Percentiles rank a stretch among this genome's conserved stretches.
phyloP scores from a whole-genome alignment of 2,329 filamentous ascomycete species.

The Aspergillus niger region DNA sequence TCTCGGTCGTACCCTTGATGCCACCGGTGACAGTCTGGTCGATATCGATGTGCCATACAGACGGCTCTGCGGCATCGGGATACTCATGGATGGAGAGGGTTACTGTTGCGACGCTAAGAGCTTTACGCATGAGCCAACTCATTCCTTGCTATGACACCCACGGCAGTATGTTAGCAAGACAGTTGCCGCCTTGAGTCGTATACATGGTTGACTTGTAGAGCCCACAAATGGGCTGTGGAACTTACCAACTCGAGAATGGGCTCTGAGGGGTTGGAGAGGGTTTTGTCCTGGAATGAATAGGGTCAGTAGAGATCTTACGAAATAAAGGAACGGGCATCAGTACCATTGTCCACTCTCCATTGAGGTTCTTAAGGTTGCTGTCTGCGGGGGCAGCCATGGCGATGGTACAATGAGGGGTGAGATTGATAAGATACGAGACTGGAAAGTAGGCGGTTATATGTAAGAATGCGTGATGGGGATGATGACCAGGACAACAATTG shows the following conservation, averaged over 20 bases:
- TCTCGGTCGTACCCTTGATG: constrained; percentile 66
- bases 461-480: background rate
- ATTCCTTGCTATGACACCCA: constrained; percentile 60
- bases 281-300: constrained; percentile 65
- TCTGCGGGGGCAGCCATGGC: constrained; percentile 71
- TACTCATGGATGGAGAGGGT: constrained; percentile 65
- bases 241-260: constrained; percentile 64
- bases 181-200: background rate
- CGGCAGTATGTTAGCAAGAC: constrained; percentile 15
- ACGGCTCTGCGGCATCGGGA: constrained; percentile 43
- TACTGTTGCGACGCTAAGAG: constrained; percentile 68
- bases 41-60: constrained; percentile 66
- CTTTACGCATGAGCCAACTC: constrained; percentile 71
- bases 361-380: constrained; percentile 68
- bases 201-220: background rate
- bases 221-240: constrained; percentile 1
- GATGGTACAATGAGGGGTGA: constrained; percentile 20
- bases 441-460: background rate
- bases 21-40: constrained; percentile 71
- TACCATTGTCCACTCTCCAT: constrained; percentile 71
- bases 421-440: background rate
- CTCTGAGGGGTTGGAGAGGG: constrained; percentile 69
- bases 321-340: background rate
- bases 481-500: too few species aligned
- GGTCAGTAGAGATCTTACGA: background rate